Percentiles rank a stretch among this genome's conserved stretches.
phyloP scores from a whole-genome alignment of 2,329 filamentous ascomycete genomes.

The Sporothrix brunneoviolacea region DNA sequence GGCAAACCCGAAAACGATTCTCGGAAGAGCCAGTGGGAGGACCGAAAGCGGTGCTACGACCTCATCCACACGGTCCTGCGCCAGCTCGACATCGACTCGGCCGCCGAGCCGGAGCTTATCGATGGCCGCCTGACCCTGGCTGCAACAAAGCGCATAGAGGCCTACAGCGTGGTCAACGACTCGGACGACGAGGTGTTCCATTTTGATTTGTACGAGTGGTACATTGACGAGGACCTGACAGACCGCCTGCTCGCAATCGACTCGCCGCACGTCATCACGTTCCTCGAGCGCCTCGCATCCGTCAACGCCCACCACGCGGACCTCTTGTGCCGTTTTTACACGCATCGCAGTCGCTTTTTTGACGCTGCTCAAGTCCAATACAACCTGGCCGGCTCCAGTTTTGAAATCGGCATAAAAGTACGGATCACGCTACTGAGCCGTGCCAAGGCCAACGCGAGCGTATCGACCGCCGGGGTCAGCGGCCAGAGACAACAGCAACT shows the following conservation, averaged over 20 bases:
- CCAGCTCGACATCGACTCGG: slow-evolving; percentile 66
- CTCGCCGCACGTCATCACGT: slow-evolving; percentile 78
- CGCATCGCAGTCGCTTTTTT: slow-evolving; percentile 74
- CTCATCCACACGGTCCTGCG: slow-evolving; percentile 79
- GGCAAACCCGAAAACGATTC: slow-evolving; percentile 65
- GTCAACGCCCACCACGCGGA: slow-evolving; percentile 75
- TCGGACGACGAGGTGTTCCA: slow-evolving; percentile 93
- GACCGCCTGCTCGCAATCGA: slow-evolving; percentile 80
- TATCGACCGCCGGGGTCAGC: slow-evolving; percentile 67
- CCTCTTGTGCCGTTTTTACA: slow-evolving; percentile 87
- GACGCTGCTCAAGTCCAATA: slow-evolving; percentile 83
- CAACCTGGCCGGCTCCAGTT: slow-evolving; percentile 75
- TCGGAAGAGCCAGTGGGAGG: slow-evolving; percentile 59
- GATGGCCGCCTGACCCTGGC: slow-evolving; percentile 73
- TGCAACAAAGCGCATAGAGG: slow-evolving; percentile 74
- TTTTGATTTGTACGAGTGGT: slow-evolving; percentile 97
- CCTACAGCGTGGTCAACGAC: slow-evolving; percentile 81
- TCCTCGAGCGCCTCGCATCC: slow-evolving; percentile 69
- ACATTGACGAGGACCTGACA: slow-evolving; percentile 75
- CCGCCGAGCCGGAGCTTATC: slow-evolving; percentile 61
- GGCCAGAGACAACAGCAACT: slow-evolving; percentile 78
- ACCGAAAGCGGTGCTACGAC: slow-evolving; percentile 73
- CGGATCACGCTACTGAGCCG: slow-evolving; percentile 84
- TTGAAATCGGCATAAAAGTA: slow-evolving; percentile 70
- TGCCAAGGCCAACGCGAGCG: slow-evolving; percentile 87